phyloP scores from a whole-genome alignment of 1,284 basidiomycete genomes.

The Waitea zeae region DNA sequence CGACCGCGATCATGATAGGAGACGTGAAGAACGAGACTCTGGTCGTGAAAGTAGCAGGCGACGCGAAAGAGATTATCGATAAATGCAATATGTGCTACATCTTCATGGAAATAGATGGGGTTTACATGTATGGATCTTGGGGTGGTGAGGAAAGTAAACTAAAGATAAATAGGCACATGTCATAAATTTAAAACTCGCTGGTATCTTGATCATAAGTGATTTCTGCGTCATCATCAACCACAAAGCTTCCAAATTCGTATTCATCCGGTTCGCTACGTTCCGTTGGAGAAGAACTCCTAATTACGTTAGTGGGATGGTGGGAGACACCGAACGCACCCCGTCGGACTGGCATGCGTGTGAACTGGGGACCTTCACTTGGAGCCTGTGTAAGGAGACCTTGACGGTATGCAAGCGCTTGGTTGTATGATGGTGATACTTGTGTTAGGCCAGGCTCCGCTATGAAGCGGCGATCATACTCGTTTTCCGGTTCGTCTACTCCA shows the following conservation, averaged over 20 bases:
- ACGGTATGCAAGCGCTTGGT: slow-evolving; percentile 50
- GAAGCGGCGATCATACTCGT: slow-evolving; percentile 54
- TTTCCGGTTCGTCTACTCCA: slow-evolving; percentile 36
- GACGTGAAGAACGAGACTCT: too few species aligned
- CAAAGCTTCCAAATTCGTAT: slow-evolving; percentile 57
- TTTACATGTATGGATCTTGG: too few species aligned
- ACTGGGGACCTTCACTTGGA: slow-evolving; percentile 29
- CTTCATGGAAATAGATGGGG: too few species aligned
- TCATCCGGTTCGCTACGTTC: slow-evolving; percentile 31
- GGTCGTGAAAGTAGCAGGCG: too few species aligned
- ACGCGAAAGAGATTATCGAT: too few species aligned
- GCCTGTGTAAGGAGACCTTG: slow-evolving; percentile 56
- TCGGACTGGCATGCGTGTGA: slow-evolving; percentile 30
- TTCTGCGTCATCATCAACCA: slow-evolving; percentile 55
- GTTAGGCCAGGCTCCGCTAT: slow-evolving; percentile 48
- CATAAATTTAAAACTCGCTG: slow-evolving; percentile 9
- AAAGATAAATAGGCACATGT: not conserved
- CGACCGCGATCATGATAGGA: too few species aligned
- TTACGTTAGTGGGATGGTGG: too few species aligned
- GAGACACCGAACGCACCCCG: slow-evolving; percentile 20
- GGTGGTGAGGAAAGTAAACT: too few species aligned
- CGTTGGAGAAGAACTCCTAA: too few species aligned
- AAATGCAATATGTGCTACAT: too few species aligned
- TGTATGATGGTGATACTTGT: slow-evolving; percentile 59
- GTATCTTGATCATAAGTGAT: slow-evolving; percentile 17